These are phyloP conservation scores for Ogataea allantospora DNA, from an alignment of 805 yeast genomes.

Conservation along the genomic window DNA sequence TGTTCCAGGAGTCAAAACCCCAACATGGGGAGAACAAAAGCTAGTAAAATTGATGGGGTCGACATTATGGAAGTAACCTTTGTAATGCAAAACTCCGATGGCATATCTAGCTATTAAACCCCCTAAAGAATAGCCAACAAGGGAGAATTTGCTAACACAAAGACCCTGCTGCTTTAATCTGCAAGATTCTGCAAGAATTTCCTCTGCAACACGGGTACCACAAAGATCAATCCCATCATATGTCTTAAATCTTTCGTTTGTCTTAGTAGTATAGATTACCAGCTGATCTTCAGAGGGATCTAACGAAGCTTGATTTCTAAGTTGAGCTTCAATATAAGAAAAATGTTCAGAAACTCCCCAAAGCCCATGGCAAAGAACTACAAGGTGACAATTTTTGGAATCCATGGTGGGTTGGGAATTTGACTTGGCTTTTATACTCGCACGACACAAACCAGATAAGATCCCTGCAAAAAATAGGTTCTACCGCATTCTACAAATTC, in stretches of 20 bases:
- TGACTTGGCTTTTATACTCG: conserved; percentile 3
- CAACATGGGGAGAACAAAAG: conserved; percentile 70
- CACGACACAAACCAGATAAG: conserved; percentile 7
- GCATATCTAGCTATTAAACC: conserved; percentile 82
- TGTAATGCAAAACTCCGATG: conserved; percentile 62
- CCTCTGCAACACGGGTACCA: conserved; percentile 71
- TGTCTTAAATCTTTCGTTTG: conserved; percentile 72
- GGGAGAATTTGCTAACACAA: conserved; percentile 64
- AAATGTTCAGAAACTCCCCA: conserved; percentile 80
- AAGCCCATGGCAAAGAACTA: conserved; percentile 57
- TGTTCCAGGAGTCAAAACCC: conserved; percentile 60
- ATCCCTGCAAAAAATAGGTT: neutral
- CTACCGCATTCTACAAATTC: conserved; percentile 3
- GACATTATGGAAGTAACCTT: conserved; percentile 50
- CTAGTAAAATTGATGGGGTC: conserved; percentile 59
- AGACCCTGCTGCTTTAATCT: conserved; percentile 19
- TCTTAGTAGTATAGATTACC: conserved; percentile 50
- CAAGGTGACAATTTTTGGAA: conserved; percentile 45
- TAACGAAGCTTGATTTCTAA: conserved; percentile 35
- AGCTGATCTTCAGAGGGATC: conserved; percentile 26
- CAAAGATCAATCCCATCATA: conserved; percentile 87
- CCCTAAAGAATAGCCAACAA: conserved; percentile 87
- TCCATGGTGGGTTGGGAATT: conserved; percentile 9
- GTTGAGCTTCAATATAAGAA: conserved; percentile 52
- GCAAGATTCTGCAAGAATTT: conserved; percentile 47